Conservation (phyloP, 2,329 filamentous ascomycete genomes). For the Myotisia sp. region DNA sequence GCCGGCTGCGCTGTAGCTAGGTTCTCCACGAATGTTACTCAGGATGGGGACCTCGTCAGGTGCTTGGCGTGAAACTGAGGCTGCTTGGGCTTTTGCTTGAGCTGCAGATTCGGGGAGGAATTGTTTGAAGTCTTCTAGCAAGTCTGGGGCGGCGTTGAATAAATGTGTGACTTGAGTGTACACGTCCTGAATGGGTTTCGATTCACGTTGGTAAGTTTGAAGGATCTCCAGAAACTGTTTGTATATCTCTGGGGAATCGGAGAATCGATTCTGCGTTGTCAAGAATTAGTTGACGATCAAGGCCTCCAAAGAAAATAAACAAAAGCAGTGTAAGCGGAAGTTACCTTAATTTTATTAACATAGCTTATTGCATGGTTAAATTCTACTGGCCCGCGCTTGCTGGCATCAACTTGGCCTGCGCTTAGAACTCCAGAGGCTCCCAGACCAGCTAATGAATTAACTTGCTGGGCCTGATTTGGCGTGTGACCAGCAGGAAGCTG, state of each 20-base stretch:
- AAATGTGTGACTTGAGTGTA: constrained; percentile 92
- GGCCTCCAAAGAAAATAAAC: not conserved
- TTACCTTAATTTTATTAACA: constrained; percentile 98
- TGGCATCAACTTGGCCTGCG: constrained; percentile 42
- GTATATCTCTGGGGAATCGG: constrained; percentile 93
- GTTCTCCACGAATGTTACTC: constrained; percentile 48
- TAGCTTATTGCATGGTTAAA: constrained; percentile 99
- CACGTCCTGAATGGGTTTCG: constrained; percentile 95
- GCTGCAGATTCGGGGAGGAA: constrained; percentile 85
- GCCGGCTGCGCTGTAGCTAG: constrained; percentile 29
- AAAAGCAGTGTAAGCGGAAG: constrained; percentile 16
- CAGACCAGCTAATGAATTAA: constrained; percentile 48
- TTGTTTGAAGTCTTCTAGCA: constrained; percentile 96
- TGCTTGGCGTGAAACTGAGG: constrained; percentile 43
- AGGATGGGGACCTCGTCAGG: constrained; percentile 55
- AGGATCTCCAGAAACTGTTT: constrained; percentile 98
- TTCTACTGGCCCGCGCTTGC: constrained; percentile 86
- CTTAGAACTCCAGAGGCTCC: constrained; percentile 42
- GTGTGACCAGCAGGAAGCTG: constrained; percentile 33
- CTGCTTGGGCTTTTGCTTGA: constrained; percentile 48
- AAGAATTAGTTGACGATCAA: not conserved
- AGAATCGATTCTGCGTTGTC: constrained; percentile 67
- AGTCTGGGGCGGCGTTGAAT: constrained; percentile 83
- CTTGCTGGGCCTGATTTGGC: constrained; percentile 35
- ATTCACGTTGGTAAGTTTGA: constrained; percentile 94